Base-by-base conservation (phyloP, 2,329 filamentous ascomycete genomes). In the Xylaria sp. region DNA sequence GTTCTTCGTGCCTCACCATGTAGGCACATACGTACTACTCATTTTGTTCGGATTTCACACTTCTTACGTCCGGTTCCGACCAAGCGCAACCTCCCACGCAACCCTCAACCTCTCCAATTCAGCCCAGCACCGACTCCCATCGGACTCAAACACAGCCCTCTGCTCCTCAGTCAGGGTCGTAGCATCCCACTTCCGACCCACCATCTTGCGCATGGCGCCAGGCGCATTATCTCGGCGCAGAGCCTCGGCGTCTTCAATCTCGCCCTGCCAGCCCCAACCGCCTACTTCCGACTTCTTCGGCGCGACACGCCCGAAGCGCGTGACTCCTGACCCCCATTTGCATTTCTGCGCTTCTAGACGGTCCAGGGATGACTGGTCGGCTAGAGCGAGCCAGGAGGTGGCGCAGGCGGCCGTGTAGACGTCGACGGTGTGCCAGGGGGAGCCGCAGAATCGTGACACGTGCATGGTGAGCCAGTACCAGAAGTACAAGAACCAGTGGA, bases 241-340 rank as follows among this genome's bases (percentile, higher is more conserved):
- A 49, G 76, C 74, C 44, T 78, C 76, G 63, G 78, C 79, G 37
- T 76, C 73, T 63, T 80, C 79, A n/a, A 80, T 76, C 8, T 74
- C 76, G 58, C 88, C 86, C 64, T 84, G 78, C 74, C 86, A 88
- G 0, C 91, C 92, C 92, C 92, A 97, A 6, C 91, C 90, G 49
- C 90, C 86, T 2, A 96, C 87, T 73, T 96, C 91, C 1, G 92
- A 95, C 68, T 85, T 84, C 74, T 87, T 88, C 4, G 91, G 83
- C 46, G 81, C 77, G 60, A 83, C 81, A 18, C 79, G 75, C 0
- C 88, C 86, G 57, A 75, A 73, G 9, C 81, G 73, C 64, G 87
- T 82, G 7, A 82, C 82, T n/a, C 84, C 83, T 35, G 88, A 89
- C 2, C 93, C 93, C 93, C 93, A 97, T 76, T 97, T 97, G 58